Base-by-base conservation (phyloP, 2,329 filamentous ascomycete genomes). In the Ophiostoma montium region DNA sequence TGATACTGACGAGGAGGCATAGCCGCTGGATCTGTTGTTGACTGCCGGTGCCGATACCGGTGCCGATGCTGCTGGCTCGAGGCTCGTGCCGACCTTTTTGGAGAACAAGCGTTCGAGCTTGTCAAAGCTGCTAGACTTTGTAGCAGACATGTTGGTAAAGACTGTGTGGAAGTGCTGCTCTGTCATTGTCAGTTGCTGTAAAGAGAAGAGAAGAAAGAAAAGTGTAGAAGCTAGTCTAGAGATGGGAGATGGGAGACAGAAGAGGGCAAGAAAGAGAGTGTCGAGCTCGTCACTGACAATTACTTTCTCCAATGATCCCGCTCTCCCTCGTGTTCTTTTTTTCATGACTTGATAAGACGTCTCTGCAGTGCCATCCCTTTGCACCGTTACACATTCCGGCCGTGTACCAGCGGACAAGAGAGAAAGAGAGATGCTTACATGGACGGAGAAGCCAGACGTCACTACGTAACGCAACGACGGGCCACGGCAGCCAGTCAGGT, bases 381-480 rank as follows among this genome's bases (percentile, higher is more conserved):
- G 18, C 35, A 15, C 11, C 16, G 35, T 23, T 18, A 47, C 30
- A 38, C 45, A 38, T 27, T 30, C 7, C 23, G 23, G 23, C 23
- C 23, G 23, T 27, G 23, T 27, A 27, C 8, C 23, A 8, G 23
- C 23, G 23, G 35, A n/a, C 45, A 33, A 11, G 32, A 23, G 19
- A 19, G 15, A 10, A 41, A 13, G 38, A 23, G 9, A 33, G 31
- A 11, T 33, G 9, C 31, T 33, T 33, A 33, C 23, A 27, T 27
- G 38, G 27, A 21, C 19, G 27, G 38, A 13, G 19, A 23, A 21
- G 38, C 38, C 21, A 41, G 19, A 38, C 38, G 38, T 41, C 38
- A 21, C 38, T 27, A 44, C 23, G 47, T 46, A 33, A 43, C 46
- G 36, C 46, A 49, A 46, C 30, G 35, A 46, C 30, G 42, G 32